A percentile compares a stretch with the other conserved stretches of the same genome.
These are phyloP conservation scores for Hyaloscypha variabilis DNA, from an alignment of 495 filamentous ascomycete genomes.

Conservation along the genomic window DNA sequence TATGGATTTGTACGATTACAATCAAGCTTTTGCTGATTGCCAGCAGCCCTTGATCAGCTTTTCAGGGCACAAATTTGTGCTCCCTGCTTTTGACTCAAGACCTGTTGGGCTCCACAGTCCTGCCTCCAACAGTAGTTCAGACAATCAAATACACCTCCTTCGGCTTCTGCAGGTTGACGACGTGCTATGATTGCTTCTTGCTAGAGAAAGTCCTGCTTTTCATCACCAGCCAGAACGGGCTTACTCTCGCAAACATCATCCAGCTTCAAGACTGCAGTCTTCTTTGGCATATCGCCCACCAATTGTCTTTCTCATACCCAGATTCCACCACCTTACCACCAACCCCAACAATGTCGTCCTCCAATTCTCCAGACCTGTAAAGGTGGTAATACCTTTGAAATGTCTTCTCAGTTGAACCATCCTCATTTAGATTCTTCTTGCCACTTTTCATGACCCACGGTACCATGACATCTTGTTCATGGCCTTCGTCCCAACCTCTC, in stretches of 20 bases:
- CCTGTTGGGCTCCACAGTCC: too few relatives aligned
- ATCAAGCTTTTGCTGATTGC: not conserved
- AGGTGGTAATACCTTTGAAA: constrained; percentile 96
- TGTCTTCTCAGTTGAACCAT: constrained; percentile 31
- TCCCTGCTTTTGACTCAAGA: too few relatives aligned
- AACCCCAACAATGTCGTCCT: constrained; percentile 73
- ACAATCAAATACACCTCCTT: too few relatives aligned
- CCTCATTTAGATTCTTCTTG: constrained; percentile 37
- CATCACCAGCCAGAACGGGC: not conserved
- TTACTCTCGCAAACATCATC: not conserved
- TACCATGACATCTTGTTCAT: constrained; percentile 91
- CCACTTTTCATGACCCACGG: constrained; percentile 80
- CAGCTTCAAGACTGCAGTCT: not conserved
- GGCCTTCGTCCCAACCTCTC: constrained; percentile 86
- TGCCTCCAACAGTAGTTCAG: too few relatives aligned
- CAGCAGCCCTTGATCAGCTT: not conserved
- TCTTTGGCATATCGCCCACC: constrained; percentile 72
- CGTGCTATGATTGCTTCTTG: not conserved
- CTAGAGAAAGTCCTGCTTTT: not conserved
- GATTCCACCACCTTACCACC: constrained; percentile 76
- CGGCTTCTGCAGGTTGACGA: too few relatives aligned
- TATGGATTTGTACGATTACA: constrained; percentile 23
- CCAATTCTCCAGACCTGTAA: constrained; percentile 84
- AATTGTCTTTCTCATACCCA: constrained; percentile 97
- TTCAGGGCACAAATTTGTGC: too few relatives aligned